Evolutionary conservation across 495 filamentous ascomycete genomes (phyloP).

Genomic region (Filosporella fistucella): DNA sequence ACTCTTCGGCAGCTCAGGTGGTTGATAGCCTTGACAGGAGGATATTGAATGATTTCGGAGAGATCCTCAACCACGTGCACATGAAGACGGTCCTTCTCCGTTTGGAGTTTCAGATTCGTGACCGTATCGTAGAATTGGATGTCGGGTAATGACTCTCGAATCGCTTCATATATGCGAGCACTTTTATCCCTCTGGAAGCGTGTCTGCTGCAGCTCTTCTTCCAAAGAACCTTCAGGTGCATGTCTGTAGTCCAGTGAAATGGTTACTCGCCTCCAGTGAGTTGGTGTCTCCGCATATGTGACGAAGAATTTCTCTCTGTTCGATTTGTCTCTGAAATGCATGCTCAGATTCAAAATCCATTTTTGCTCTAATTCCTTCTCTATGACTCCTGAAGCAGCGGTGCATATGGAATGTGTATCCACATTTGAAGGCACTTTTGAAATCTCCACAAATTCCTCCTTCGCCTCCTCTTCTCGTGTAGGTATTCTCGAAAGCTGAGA

Average conservation of each 20-base stretch:
- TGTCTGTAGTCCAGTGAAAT: constrained; percentile 91
- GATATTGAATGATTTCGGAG: constrained; percentile 91
- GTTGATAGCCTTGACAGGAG: constrained; percentile 65
- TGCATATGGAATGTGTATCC: constrained; percentile 39
- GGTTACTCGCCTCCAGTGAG: constrained; percentile 81
- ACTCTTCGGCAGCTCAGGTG: constrained; percentile 69
- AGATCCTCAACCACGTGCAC: constrained; percentile 98
- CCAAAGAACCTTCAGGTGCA: constrained; percentile 75
- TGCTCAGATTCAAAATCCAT: constrained; percentile 97
- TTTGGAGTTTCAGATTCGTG: constrained; percentile 93
- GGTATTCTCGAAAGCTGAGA: neutral
- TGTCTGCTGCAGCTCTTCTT: constrained; percentile 71
- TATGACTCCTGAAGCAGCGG: constrained; percentile 49
- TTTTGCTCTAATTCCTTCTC: constrained; percentile 74
- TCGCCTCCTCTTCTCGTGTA: constrained; percentile 13
- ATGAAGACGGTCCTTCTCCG: constrained; percentile 82
- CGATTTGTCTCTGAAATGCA: constrained; percentile 96
- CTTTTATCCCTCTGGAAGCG: constrained; percentile 91
- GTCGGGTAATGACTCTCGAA: constrained; percentile 82
- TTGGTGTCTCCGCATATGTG: constrained; percentile 78
- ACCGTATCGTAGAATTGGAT: constrained; percentile 96
- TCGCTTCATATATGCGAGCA: constrained; percentile 91
- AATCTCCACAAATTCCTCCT: constrained; percentile 16
- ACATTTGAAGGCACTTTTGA: constrained; percentile 13
- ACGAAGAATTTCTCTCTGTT: constrained; percentile 98